phyloP scores from a whole-genome alignment of 306 rosid species.

The Glycine tomentella region DNA sequence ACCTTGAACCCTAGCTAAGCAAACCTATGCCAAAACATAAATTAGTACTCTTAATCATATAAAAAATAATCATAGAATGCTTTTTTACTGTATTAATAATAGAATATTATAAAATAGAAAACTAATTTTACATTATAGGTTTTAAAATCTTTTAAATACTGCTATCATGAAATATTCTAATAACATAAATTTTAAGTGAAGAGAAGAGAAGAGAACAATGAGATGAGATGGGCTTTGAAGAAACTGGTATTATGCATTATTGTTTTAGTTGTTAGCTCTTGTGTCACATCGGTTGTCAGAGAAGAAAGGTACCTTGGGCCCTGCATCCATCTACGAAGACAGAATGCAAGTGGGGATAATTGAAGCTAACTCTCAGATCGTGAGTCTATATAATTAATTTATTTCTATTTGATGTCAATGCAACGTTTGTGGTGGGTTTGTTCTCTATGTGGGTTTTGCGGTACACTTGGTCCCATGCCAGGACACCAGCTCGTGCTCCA shows the following conservation, averaged over 20 bases:
- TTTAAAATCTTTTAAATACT: too few relatives aligned
- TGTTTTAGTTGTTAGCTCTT: constrained; percentile 9
- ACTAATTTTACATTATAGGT: too few relatives aligned
- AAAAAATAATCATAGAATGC: too few relatives aligned
- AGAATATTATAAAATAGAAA: too few relatives aligned
- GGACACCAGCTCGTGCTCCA: constrained; percentile 42
- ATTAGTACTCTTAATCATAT: too few relatives aligned
- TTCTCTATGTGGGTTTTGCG: constrained; percentile 37
- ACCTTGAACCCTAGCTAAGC: too few relatives aligned
- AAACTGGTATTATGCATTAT: constrained; percentile 28
- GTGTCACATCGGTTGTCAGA: constrained; percentile 53
- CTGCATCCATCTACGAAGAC: constrained; percentile 13
- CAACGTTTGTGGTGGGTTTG: constrained; percentile 50
- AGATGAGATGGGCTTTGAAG: constrained; percentile 1
- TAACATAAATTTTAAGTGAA: not conserved
- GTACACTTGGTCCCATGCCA: constrained; percentile 45
- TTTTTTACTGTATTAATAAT: too few relatives aligned
- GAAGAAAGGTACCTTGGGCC: constrained; percentile 42
- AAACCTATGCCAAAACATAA: too few relatives aligned
- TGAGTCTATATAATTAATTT: constrained; percentile 44
- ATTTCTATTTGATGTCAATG: constrained; percentile 38
- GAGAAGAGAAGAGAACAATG: constrained; percentile 1
- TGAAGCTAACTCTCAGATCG: constrained; percentile 2
- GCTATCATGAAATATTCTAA: not conserved
- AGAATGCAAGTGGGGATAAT: constrained; percentile 50